Evolutionary conservation across 257 asterid genomes (phyloP), one percentile per base, ranked within the genome.

Genomic region (Verbena officinalis): DNA sequence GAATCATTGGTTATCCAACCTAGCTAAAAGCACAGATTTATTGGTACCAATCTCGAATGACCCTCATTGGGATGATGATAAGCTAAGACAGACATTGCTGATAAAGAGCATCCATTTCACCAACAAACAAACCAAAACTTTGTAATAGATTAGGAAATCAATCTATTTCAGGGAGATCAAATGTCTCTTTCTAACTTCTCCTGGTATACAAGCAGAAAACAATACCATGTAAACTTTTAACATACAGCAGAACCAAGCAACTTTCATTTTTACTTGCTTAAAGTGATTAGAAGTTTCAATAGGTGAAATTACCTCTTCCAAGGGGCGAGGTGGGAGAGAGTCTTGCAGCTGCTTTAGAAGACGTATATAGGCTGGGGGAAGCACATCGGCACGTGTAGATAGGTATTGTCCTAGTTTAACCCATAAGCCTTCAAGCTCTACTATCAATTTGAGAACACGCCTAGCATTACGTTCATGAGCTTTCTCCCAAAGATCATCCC

Each of bases 341-440:
- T 93, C 98, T 80, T 93, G 97, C 33, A 93, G 86, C 80, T 87
- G 96, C 88, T 75, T 81, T 64, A 93, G 86, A 77, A 82, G 96
- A 73, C 74, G 73, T 70, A 88, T 85, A 69, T 89, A 93, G 69
- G 97, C 95, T 48, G 81, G 89, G 13, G 98, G 98, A 68, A 93
- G 91, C 79, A 93, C 98, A 76, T 92, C 98, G 72, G 97, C 98
- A 70, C 98, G 98, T 44, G 98, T 92, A 49, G 98, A 92, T 36
- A 92, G 84, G 72, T 92, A 92, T 71, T 92, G 98, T 49, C 98
- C 98, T 70, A 92, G 81, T 78, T 92, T 92, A 71, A 92, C 98
- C 98, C 98, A 92, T 75, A 92, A 75, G 61, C 98, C 98, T 84
- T 92, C 98, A 65, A 89, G 81, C 81, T 87, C 81, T 60, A 87